phyloP scores from a whole-genome alignment of 2,329 filamentous ascomycete genomes.

The Monosporascus sp. region DNA sequence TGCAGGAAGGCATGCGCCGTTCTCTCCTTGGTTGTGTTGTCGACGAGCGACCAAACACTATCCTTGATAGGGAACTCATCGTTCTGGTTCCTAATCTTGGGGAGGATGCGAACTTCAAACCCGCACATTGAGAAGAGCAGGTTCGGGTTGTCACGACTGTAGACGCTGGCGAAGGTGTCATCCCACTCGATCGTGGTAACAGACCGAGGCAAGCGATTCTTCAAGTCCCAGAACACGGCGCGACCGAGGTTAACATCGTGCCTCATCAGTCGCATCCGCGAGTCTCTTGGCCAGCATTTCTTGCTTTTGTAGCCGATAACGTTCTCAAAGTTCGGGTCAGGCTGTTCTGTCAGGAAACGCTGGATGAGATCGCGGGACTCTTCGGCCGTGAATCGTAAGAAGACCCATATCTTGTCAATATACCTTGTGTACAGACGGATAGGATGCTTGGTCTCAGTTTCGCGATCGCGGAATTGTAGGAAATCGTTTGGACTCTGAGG shows the following conservation, averaged over 20 bases:
- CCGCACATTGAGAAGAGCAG: conserved; percentile 96
- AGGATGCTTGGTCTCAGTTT: conserved; percentile 87
- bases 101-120: conserved; percentile 93
- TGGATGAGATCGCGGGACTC: conserved; percentile 96
- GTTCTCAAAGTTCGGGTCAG: conserved; percentile 98
- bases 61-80: conserved; percentile 98
- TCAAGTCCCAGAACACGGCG: conserved; percentile 97
- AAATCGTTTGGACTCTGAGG: conserved; percentile 95
- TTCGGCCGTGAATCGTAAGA: conserved; percentile 87
- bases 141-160: conserved; percentile 97
- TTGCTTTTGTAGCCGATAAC: conserved; percentile 99
- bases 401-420: conserved; percentile 98
- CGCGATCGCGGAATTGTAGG: conserved; percentile 89
- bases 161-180: conserved; percentile 96
- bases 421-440: conserved; percentile 98
- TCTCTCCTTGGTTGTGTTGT: conserved; percentile 94
- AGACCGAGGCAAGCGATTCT: conserved; percentile 90
- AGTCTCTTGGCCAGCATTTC: conserved; percentile 98
- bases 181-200: conserved; percentile 99
- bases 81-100: conserved; percentile 90
- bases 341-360: conserved; percentile 94
- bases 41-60: conserved; percentile 94
- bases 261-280: conserved; percentile 95
- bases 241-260: conserved; percentile 97
- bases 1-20: conserved; percentile 97